Base-by-base conservation (phyloP, 2,329 filamentous ascomycete species). In the Mycogone perniciosa region DNA sequence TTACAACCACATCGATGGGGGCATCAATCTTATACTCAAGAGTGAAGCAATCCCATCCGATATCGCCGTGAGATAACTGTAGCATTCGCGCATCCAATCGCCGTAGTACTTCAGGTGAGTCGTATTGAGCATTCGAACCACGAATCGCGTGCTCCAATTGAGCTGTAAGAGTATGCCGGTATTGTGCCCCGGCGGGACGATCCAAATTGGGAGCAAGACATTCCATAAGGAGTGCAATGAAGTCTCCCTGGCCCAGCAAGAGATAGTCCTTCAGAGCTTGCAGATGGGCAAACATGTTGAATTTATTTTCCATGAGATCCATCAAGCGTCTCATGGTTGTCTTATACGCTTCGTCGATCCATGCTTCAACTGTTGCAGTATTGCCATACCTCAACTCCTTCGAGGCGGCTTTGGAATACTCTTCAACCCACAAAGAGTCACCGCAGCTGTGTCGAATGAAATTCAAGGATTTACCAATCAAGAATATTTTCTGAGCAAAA, bases 31-130 rank as follows among this genome's bases (percentile, higher is more conserved):
- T 96, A 72, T 99, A 99, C 67, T 99, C 95, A 7, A 99, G 81
- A 0, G 93, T 99, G 70, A 99, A 99, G 64, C 95, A 96, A 64
- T 99, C 93, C 93, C 93, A 99, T 45, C 93, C 93, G 48, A 96
- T 97, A 62, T 99, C 93, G 46, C 93, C 93, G 61, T 96, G 91
- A 7, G 88, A 95, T 5, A 97, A 79, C 70, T 97, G 92, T 38
- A 99, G 79, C 92, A 99, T 97, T 55, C 95, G 88, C n/a, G 93
- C 92, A 68, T 99, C 93, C 4, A 99, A 79, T 8, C 93, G 83
- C 5, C 89, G 84, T 30, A 99, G 80, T 5, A 99, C 91, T 64
- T 99, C 95, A 1, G 89, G 82, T 4, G 87, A 87, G 68, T 99
- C 93, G 64, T 90, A 95, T 67, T 99, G 95, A 6, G 93, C 95